phyloP scores from a whole-genome alignment of 2,329 filamentous ascomycete genomes.

The Colletotrichum siamense region DNA sequence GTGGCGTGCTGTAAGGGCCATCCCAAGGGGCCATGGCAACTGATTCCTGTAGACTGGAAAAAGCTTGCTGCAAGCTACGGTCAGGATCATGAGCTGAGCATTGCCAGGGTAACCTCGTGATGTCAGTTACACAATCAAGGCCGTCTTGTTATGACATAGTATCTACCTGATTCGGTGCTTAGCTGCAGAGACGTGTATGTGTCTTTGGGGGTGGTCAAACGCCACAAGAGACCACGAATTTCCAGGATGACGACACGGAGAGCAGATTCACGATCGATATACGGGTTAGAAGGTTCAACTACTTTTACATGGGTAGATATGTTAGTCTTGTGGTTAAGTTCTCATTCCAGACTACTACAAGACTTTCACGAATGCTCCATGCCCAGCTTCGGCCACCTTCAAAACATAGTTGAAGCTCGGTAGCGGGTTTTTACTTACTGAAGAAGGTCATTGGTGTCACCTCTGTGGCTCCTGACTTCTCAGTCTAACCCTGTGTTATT shows the following conservation, averaged over 20 bases:
- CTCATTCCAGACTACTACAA: background rate
- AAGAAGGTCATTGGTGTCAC: background rate
- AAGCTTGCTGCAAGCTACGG: conserved; percentile 27
- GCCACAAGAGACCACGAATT: background rate
- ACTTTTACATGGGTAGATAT: background rate
- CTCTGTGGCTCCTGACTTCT: background rate
- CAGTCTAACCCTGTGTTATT: background rate
- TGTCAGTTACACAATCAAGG: background rate
- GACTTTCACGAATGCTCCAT: background rate
- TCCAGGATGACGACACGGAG: background rate
- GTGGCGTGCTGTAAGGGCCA: conserved; percentile 18
- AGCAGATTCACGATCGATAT: background rate
- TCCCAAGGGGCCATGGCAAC: conserved; percentile 17
- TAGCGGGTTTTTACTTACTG: background rate
- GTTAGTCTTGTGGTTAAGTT: background rate
- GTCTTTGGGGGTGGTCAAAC: background rate
- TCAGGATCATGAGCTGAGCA: conserved; percentile 25
- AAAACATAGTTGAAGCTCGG: background rate
- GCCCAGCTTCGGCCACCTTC: background rate
- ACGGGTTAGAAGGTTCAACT: background rate
- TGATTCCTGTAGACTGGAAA: conserved; percentile 36
- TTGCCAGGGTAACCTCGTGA: conserved; percentile 16
- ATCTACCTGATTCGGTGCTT: background rate
- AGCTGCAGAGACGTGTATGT: background rate
- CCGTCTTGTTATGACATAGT: background rate